These are phyloP conservation scores for Plasmodium adleri DNA, from an alignment of 169 alveolate genomes.

Conservation along the genomic window DNA sequence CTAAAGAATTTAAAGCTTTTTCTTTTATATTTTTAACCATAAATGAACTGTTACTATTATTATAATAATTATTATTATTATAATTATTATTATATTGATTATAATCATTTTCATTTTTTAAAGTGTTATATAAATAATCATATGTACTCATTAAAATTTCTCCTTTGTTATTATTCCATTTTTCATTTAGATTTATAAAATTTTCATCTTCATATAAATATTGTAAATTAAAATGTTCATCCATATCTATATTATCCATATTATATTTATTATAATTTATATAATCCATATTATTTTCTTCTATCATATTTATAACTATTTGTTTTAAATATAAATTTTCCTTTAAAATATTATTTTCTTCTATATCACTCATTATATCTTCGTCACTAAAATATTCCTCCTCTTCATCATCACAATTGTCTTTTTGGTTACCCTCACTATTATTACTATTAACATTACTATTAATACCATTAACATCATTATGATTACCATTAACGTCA, in stretches of 20 bases:
- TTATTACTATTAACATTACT: neutral
- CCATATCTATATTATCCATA: neutral
- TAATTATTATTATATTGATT: no score
- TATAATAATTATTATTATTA: no score
- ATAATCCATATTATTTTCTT: conserved; percentile 33
- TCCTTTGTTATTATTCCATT: conserved; percentile 41
- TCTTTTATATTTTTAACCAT: neutral
- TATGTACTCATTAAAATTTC: conserved; percentile 11
- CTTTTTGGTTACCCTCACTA: neutral
- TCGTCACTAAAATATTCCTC: conserved; percentile 37
- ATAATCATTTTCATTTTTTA: conserved; percentile 5
- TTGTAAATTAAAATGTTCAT: neutral
- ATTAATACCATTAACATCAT: neutral
- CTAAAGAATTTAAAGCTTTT: conserved; percentile 1
- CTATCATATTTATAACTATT: conserved; percentile 23
- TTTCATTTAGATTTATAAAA: conserved; percentile 11
- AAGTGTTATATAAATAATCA: neutral
- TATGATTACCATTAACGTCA: conserved; percentile 11
- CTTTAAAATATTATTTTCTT: conserved; percentile 23
- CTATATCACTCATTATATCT: conserved; percentile 41
- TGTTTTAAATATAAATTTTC: conserved; percentile 26
- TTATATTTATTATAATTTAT: conserved; percentile 22
- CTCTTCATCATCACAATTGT: neutral
- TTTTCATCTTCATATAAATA: conserved; percentile 17
- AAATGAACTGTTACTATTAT: neutral